These are phyloP conservation scores for Magnaporthales sp. DNA, from an alignment of 2,329 filamentous ascomycete species.

Conservation along the genomic window DNA sequence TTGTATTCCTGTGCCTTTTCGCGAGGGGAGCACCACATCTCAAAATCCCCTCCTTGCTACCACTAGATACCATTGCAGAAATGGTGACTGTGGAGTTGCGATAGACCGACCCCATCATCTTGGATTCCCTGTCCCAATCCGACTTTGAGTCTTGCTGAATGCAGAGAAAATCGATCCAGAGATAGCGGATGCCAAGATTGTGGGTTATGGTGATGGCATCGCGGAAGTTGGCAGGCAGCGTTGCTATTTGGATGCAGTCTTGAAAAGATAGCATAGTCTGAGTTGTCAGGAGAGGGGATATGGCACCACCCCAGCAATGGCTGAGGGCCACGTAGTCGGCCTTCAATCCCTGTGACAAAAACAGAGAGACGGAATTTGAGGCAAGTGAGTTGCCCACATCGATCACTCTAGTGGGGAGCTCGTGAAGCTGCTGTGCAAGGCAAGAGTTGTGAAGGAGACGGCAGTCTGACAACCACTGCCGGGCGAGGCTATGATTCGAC, in stretches of 20 bases:
- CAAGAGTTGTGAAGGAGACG: neutral
- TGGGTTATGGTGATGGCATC: conserved; percentile 10
- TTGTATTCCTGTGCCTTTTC: neutral
- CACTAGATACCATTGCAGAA: neutral
- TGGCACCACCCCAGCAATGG: conserved; percentile 11
- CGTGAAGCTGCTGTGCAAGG: neutral
- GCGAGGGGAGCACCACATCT: neutral
- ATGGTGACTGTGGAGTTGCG: neutral
- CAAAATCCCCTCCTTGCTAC: neutral
- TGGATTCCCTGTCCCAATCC: neutral
- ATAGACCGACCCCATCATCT: conserved; percentile 1
- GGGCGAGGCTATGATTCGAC: neutral
- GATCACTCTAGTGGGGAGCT: neutral
- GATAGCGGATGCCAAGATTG: conserved; percentile 9
- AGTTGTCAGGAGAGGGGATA: neutral
- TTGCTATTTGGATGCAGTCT: neutral
- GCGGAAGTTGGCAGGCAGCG: conserved; percentile 4
- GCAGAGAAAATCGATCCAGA: conserved; percentile 15
- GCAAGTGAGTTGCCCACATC: neutral
- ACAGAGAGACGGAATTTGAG: neutral
- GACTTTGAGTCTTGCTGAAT: conserved; percentile 11
- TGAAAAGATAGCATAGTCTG: neutral
- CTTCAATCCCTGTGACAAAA: neutral
- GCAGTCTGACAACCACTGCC: neutral
- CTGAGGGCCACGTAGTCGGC: conserved; percentile 11